Base-by-base conservation (phyloP, 306 rosid genomes). In the Arachis stenosperma region DNA sequence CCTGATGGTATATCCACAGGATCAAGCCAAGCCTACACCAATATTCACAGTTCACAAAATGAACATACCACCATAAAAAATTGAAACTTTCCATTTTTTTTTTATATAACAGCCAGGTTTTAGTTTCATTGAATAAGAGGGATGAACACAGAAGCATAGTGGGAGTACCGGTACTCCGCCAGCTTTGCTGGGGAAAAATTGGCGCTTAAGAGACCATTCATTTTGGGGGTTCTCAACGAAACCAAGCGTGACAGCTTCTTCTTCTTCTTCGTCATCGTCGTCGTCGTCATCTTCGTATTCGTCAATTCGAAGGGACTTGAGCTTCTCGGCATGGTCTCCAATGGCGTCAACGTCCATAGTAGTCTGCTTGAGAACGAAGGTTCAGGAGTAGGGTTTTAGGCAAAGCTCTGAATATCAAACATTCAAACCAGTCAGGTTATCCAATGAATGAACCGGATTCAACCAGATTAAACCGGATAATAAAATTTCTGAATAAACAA, bases 21-120 rank as follows among this genome's bases (percentile, higher is more conserved):
- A 74, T 91, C 96, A 77, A 94, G 81, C 98, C 98, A 93, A 61
- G 97, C 98, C 98, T 93, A 56, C 67, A 52, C 13, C 8, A 52
- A 46, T 60, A 36, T 79, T 57, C 73, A 29, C 74, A 61, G 37
- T 17, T 8, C 67, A 61, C 30, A 67, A 65, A 37, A 37, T 17
- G 6, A 73, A n/a, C 41, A 72, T 17, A 73, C 11, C 62, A 22
- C 11, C 44, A 50, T 76, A 29, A 66, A 42, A 52, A 27, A 74
- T 12, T 9, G 10, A 33, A 61, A 11, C 42, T 51, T 46, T 1
- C 27, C 27, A 22, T 22, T 22, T 22, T 22, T 22, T 22, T 22
- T 22, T 22, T 22, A 22, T 22, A 22, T 22, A 22, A 22, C 27
- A 22, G 27, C 27, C 1, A 22, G 27, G 27, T 22, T 22, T 22